Conservation (phyloP, 177 flowering plant genomes). For the Vitis hybrid region DNA sequence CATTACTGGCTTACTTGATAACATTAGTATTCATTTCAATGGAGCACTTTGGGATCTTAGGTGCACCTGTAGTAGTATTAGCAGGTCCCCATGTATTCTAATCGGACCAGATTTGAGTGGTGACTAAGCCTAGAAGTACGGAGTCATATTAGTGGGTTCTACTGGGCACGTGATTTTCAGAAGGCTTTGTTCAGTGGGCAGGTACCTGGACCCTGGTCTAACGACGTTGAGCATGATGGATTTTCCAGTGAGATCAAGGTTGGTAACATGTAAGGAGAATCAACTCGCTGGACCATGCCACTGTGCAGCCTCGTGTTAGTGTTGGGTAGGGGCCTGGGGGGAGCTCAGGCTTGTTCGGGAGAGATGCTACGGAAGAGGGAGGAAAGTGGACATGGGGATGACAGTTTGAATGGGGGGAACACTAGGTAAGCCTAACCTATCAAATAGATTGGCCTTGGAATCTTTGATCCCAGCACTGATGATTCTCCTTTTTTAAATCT, state of each 20-base stretch:
- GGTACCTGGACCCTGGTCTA: background rate
- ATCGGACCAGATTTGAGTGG: too few relatives aligned
- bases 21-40: too few relatives aligned
- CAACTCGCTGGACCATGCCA: too few relatives aligned
- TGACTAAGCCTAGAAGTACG: background rate
- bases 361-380: background rate
- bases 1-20: too few relatives aligned
- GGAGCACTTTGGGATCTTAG: too few relatives aligned
- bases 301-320: background rate
- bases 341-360: background rate
- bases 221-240: background rate
- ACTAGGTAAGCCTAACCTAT: slow-evolving; percentile 15
- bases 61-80: too few relatives aligned
- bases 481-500: background rate
- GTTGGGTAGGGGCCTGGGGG: slow-evolving; percentile 33
- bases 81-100: too few relatives aligned
- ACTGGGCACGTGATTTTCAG: slow-evolving; percentile 15
- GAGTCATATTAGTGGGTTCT: slow-evolving; percentile 12
- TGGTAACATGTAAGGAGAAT: too few relatives aligned
- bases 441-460: slow-evolving; percentile 8
- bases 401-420: slow-evolving; percentile 34
- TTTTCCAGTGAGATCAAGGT: too few relatives aligned
- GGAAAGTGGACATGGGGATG: slow-evolving; percentile 23
- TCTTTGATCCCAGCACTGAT: slow-evolving; percentile 25
- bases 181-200: background rate